A percentile compares a stretch with the other conserved stretches of the same genome.
Conservation (phyloP, 148 eudicot genomes). For the Rhododendron griersonianum region DNA sequence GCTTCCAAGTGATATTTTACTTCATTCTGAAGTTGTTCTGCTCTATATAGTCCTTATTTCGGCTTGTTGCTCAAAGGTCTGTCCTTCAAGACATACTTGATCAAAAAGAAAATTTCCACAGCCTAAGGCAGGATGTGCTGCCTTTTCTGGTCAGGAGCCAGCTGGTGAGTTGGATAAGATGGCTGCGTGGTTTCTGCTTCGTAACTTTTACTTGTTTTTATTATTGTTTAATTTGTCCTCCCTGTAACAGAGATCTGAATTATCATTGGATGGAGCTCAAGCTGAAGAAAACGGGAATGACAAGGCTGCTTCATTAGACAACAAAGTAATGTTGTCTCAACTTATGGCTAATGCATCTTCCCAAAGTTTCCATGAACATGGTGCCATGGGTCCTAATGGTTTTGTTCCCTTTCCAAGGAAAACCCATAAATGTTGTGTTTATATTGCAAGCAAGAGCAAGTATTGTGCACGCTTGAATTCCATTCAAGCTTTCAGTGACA, state of each 20-base stretch:
- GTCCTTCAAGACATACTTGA: slow-evolving; percentile 80
- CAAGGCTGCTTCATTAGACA: slow-evolving; percentile 35
- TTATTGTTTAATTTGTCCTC: neutral
- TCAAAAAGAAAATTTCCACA: slow-evolving; percentile 67
- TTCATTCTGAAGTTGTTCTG: neutral
- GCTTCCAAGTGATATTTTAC: slow-evolving; percentile 10
- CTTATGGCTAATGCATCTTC: slow-evolving; percentile 88
- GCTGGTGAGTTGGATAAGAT: slow-evolving; percentile 53
- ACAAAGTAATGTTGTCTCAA: slow-evolving; percentile 62
- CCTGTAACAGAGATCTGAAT: slow-evolving; percentile 66
- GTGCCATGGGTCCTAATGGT: slow-evolving; percentile 61
- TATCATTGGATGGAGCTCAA: slow-evolving; percentile 44
- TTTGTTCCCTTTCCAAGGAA: slow-evolving; percentile 43
- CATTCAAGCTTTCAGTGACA: slow-evolving; percentile 86
- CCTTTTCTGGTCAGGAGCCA: slow-evolving; percentile 89
- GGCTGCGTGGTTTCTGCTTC: neutral
- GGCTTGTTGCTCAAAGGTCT: slow-evolving; percentile 42
- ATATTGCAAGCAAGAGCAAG: slow-evolving; percentile 78
- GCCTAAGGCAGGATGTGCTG: slow-evolving; percentile 80
- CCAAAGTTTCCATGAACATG: slow-evolving; percentile 82
- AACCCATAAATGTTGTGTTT: slow-evolving; percentile 93
- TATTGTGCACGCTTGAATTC: slow-evolving; percentile 93
- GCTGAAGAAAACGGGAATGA: slow-evolving; percentile 70
- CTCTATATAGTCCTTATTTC: neutral
- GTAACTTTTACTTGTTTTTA: neutral